A percentile compares a stretch with the other conserved stretches of the same genome.
phyloP scores from a whole-genome alignment of 257 asterid species.

The Nicotiana obtusifolia region DNA sequence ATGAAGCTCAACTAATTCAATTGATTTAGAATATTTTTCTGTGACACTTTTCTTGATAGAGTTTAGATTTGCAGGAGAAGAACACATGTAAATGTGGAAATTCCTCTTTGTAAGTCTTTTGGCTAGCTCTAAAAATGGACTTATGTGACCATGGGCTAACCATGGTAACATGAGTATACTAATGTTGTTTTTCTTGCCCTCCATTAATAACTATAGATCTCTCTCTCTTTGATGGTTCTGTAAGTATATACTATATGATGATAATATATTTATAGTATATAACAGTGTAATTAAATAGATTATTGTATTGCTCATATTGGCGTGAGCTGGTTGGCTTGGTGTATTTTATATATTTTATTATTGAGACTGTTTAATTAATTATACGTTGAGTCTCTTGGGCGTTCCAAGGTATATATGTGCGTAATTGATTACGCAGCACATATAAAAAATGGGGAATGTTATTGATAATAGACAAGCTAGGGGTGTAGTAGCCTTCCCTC shows the following conservation, averaged over 20 bases:
- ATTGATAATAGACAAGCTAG: background rate
- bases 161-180: constrained; percentile 8
- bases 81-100: constrained; percentile 33
- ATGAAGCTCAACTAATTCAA: constrained; percentile 31
- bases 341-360: background rate
- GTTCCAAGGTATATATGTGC: background rate
- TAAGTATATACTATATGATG: background rate
- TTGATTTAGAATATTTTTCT: constrained; percentile 11
- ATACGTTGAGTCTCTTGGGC: background rate
- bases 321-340: background rate
- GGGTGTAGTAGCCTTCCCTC: no score
- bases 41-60: constrained; percentile 28
- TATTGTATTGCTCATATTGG: background rate
- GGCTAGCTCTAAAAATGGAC: constrained; percentile 29
- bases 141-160: constrained; percentile 14
- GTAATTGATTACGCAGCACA: background rate
- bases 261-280: background rate
- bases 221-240: background rate
- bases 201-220: background rate
- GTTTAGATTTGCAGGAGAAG: constrained; percentile 37
- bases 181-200: background rate
- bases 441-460: background rate
- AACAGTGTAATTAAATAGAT: background rate
- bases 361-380: no score
- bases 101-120: constrained; percentile 26